Evolutionary conservation across 345 rosid species (phyloP), one percentile per base, ranked within the genome.

Genomic region (Physaria fendleri): DNA sequence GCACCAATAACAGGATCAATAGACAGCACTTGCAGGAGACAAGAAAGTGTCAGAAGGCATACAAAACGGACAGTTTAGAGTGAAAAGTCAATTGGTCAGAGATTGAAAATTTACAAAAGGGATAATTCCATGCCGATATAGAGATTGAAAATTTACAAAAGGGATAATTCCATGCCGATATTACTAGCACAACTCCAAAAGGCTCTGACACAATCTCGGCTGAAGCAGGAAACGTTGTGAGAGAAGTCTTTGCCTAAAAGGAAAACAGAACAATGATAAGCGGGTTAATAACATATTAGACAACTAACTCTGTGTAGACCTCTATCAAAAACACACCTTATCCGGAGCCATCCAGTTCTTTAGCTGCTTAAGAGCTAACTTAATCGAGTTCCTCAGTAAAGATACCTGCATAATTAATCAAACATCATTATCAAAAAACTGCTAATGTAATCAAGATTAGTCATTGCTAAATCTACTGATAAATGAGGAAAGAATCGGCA

Each of bases 91-190:
- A 52, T 11, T n/a, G n/a, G n/a, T n/a, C n/a, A n/a, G n/a, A n/a
- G n/a, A n/a, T n/a, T n/a, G n/a, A n/a, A n/a, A n/a, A n/a, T n/a
- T n/a, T n/a, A n/a, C n/a, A n/a, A n/a, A n/a, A n/a, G n/a, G n/a
- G n/a, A n/a, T n/a, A n/a, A n/a, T n/a, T n/a, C n/a, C n/a, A n/a
- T n/a, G n/a, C n/a, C 42, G 40, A 25, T 35, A 9, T n/a, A 38
- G 34, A 25, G 13, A 66, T 32, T 65, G 5, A 23, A 8, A 40
- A 80, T 90, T 9, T 85, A 94, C 97, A 59, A 12, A 87, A 77
- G 7, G 99, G 99, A 77, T 79, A 94, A 47, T 94, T 90, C 99
- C 99, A 94, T 3, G 97, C 88, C 10, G 99, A 94, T 68, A 94
- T 87, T 56, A 94, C 65, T 62, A 94, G 65, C 7, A 90, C 97